Conservation (phyloP, 352 stramenopile species). For the Phytopythium cucurbitacearum region DNA sequence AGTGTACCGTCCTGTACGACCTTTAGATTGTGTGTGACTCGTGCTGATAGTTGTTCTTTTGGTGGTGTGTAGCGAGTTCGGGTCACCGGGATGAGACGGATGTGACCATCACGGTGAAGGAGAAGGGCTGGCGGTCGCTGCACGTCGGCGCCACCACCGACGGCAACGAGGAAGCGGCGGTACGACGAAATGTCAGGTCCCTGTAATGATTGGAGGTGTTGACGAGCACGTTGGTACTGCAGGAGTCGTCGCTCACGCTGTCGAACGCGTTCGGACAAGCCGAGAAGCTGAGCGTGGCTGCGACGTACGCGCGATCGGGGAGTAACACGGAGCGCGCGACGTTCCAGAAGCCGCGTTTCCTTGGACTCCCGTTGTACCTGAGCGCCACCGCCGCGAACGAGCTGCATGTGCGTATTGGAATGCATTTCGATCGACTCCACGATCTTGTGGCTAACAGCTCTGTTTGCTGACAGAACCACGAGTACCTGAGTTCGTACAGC, state of each 20-base stretch:
- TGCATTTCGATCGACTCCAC: neutral
- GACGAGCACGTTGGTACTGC: constrained; percentile 5
- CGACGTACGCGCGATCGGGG: constrained; percentile 80
- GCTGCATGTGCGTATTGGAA: constrained; percentile 40
- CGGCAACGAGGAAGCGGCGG: constrained; percentile 78
- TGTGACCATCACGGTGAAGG: constrained; percentile 84
- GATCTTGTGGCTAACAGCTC: neutral
- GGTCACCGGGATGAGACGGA: constrained; percentile 73
- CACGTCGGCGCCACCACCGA: constrained; percentile 83
- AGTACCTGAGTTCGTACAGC: constrained; percentile 86
- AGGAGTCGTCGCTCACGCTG: constrained; percentile 83
- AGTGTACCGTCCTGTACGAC: constrained; percentile 22
- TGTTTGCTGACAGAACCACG: constrained; percentile 51
- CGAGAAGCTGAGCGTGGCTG: constrained; percentile 78
- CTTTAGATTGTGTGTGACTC: neutral
- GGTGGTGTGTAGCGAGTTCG: constrained; percentile 40
- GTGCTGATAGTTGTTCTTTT: neutral
- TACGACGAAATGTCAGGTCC: constrained; percentile 13
- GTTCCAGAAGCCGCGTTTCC: constrained; percentile 85
- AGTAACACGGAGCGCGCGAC: constrained; percentile 83
- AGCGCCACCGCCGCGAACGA: constrained; percentile 75
- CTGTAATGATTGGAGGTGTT: neutral
- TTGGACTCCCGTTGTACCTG: constrained; percentile 77
- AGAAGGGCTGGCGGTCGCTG: constrained; percentile 84
- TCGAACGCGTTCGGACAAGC: constrained; percentile 80